phyloP scores from a whole-genome alignment of 495 filamentous ascomycete genomes.

The Penicillium ochrochloron region DNA sequence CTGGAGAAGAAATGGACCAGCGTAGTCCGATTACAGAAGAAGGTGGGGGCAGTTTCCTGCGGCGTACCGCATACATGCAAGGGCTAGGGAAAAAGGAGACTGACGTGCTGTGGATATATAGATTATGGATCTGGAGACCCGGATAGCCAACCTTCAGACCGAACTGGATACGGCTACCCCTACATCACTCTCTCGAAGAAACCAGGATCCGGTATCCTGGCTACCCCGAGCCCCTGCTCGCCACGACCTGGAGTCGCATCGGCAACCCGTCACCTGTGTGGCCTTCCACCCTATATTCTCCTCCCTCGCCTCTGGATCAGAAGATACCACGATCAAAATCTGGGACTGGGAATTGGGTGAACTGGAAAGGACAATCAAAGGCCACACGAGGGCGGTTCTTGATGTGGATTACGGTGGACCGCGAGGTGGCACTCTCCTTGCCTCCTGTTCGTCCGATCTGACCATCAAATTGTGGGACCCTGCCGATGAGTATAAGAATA shows the following conservation, averaged over 20 bases:
- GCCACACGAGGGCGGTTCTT: slow-evolving; percentile 85
- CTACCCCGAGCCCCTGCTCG: slow-evolving; percentile 80
- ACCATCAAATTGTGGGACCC: slow-evolving; percentile 97
- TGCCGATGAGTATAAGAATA: slow-evolving; percentile 88
- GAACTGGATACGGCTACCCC: slow-evolving; percentile 88
- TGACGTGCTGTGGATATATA: slow-evolving; percentile 64
- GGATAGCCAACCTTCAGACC: slow-evolving; percentile 67
- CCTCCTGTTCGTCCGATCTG: slow-evolving; percentile 83
- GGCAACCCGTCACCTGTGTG: slow-evolving; percentile 77
- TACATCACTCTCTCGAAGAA: slow-evolving; percentile 57
- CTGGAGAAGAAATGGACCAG: slow-evolving; percentile 98
- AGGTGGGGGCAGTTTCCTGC: slow-evolving; percentile 68
- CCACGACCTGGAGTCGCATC: slow-evolving; percentile 82
- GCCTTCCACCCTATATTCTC: slow-evolving; percentile 94
- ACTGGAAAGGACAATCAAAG: slow-evolving; percentile 85
- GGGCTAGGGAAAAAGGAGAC: slow-evolving; percentile 49
- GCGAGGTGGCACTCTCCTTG: slow-evolving; percentile 77
- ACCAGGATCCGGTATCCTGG: slow-evolving; percentile 82
- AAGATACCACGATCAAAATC: slow-evolving; percentile 91
- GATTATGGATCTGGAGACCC: slow-evolving; percentile 91
- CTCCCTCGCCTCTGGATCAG: slow-evolving; percentile 85
- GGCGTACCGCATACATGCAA: slow-evolving; percentile 53
- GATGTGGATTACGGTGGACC: slow-evolving; percentile 91
- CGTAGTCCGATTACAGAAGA: slow-evolving; percentile 80
- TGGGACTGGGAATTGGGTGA: slow-evolving; percentile 98